Evolutionary conservation across 2,329 filamentous ascomycete genomes (phyloP).

Genomic region (Tolypocladium ophioglossoides): DNA sequence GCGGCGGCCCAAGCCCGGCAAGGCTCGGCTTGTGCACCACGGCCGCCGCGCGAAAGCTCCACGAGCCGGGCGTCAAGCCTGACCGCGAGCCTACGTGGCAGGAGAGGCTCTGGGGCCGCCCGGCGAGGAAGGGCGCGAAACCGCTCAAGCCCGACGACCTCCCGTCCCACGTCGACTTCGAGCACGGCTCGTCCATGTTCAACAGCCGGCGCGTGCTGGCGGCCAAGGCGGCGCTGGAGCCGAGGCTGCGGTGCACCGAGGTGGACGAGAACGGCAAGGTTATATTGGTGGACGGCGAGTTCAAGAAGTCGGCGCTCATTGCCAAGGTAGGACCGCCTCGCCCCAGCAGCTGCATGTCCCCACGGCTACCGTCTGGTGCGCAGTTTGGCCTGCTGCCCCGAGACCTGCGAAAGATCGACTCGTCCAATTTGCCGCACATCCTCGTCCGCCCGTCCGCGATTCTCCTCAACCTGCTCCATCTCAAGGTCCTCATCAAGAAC

Average conservation of each 20-base stretch:
- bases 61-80: constrained; percentile 10
- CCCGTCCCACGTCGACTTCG: constrained; percentile 46
- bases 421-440: constrained; percentile 88
- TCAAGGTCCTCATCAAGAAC: constrained; percentile 89
- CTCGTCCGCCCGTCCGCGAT: constrained; percentile 89
- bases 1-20: not conserved
- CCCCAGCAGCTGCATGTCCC: not conserved
- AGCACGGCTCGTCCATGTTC: constrained; percentile 46
- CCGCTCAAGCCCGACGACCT: constrained; percentile 47
- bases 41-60: constrained; percentile 9
- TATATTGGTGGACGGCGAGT: constrained; percentile 86
- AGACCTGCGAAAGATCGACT: constrained; percentile 95
- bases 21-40: constrained; percentile 17
- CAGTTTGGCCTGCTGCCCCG: constrained; percentile 88
- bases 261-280: constrained; percentile 89
- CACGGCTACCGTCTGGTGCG: not conserved
- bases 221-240: constrained; percentile 71
- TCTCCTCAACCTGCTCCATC: constrained; percentile 88
- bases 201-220: constrained; percentile 59
- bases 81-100: constrained; percentile 29
- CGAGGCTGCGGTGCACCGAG: constrained; percentile 85
- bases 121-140: constrained; percentile 24
- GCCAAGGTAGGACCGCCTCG: constrained; percentile 54
- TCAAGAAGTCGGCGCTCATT: constrained; percentile 95
- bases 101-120: constrained; percentile 36